These are phyloP conservation scores for Incumbomyces delicatus DNA, from an alignment of 2,329 filamentous ascomycete genomes.

Conservation along the genomic window DNA sequence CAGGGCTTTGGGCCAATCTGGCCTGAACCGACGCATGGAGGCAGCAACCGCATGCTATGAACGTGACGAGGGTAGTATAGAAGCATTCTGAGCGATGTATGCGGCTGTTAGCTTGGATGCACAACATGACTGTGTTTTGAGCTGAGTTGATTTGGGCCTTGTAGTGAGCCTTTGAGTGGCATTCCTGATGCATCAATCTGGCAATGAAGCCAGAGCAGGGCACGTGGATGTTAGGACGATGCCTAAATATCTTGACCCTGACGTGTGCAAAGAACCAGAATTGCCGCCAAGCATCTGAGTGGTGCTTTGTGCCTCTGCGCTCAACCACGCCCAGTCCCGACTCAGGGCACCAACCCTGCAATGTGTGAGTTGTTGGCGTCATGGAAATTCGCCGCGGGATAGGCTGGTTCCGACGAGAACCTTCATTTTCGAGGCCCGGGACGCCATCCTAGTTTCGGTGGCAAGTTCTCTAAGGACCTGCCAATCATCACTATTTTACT, in stretches of 20 bases:
- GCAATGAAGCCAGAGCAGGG: too few species aligned
- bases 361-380: not conserved
- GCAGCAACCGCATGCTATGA: too few species aligned
- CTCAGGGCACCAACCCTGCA: not conserved
- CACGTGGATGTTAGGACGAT: too few species aligned
- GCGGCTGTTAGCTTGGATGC: too few species aligned
- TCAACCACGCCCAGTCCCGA: not conserved
- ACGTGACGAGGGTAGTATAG: too few species aligned
- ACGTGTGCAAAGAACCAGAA: not conserved
- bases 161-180: too few species aligned
- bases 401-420: not conserved
- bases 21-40: too few species aligned
- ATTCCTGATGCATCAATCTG: too few species aligned
- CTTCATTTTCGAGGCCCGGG: not conserved
- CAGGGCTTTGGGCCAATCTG: too few species aligned
- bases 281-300: not conserved
- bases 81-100: too few species aligned
- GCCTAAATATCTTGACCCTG: not conserved
- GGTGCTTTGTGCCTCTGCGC: not conserved
- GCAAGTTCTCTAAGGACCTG: conserved; percentile 28
- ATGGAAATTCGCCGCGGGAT: not conserved
- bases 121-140: too few species aligned
- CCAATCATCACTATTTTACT: conserved; percentile 40
- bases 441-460: not conserved
- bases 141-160: too few species aligned